Conservation (phyloP, 2,329 filamentous ascomycete genomes). For the Colletotrichum euphorbiae region DNA sequence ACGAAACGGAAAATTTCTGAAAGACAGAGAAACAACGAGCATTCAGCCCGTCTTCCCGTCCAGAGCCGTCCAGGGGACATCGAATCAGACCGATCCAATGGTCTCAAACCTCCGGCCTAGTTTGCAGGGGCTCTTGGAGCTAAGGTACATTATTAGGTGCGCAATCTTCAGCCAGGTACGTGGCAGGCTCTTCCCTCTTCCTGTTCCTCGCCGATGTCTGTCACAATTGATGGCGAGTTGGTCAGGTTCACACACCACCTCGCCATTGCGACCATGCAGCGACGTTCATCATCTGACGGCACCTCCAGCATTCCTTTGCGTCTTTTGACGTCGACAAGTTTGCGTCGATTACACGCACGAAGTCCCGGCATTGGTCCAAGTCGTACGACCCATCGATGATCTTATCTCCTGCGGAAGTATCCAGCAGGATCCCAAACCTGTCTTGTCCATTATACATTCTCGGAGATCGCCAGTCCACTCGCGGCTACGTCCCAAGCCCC, state of each 20-base stretch:
- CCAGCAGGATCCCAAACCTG: constrained; percentile 23
- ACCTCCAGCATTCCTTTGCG: background rate
- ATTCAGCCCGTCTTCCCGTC: background rate
- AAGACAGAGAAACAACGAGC: background rate
- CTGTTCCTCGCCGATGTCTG: constrained; percentile 22
- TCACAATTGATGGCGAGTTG: constrained; percentile 31
- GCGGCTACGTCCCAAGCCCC: constrained; percentile 13
- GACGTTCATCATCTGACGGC: constrained; percentile 35
- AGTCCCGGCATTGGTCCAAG: constrained; percentile 25
- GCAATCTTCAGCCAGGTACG: constrained; percentile 37
- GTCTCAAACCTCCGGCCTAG: constrained; percentile 6
- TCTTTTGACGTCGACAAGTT: background rate
- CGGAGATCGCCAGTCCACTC: constrained; percentile 33
- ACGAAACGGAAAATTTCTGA: background rate
- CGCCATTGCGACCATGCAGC: constrained; percentile 25
- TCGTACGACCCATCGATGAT: constrained; percentile 30
- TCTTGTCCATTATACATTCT: constrained; percentile 21
- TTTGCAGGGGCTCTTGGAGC: constrained; percentile 13
- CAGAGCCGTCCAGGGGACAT: background rate
- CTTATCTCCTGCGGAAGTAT: constrained; percentile 29
- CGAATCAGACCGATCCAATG: constrained; percentile 6
- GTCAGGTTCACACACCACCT: constrained; percentile 33
- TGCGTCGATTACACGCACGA: constrained; percentile 14
- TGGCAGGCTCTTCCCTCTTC: background rate
- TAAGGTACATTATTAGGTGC: constrained; percentile 17